Base-by-base conservation (phyloP, 768 basidiomycete species). In the Mycena crocata region DNA sequence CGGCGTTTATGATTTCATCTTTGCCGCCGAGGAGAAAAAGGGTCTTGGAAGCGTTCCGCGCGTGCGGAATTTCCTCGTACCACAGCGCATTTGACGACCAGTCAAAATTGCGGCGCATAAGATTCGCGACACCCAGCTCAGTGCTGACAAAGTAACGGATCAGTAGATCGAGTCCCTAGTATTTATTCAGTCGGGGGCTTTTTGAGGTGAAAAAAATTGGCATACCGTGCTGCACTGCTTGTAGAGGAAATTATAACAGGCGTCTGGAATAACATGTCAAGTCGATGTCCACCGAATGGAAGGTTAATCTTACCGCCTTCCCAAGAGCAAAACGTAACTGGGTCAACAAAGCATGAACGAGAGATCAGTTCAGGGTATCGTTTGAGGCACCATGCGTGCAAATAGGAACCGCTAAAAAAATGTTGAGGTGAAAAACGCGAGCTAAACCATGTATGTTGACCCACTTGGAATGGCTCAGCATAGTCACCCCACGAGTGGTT, bases 241-340 rank as follows among this genome's bases (percentile, higher is more conserved):
- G 76, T 96, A 97, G 57, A 96, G 82, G 79, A 97, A 97, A 74
- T 95, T 95, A 80, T 92, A 93, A 76, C 95, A 96, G 30, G 96
- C 89, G 77, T 95, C 94, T 92, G 71, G 24, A 30, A 48, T 58
- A 60, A n/a, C n/a, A n/a, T 30, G 35, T 44, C 62, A 34, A 55
- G 62, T 48, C 45, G 35, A 51, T 15, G 56, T 21, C 15, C 23
- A 45, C 0, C 26, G 56, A 34, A 49, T 30, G 21, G 24, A 62
- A n/a, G 15, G 34, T 13, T 37, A 44, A n/a, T 24, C 87, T 64
- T 71, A 92, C 93, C 92, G 65, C 95, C 95, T 86, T 98, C 96
- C 95, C 95, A 98, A 8, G 92, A 89, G 77, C 94, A 96, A 77
- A 96, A 94, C 0, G 91, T 88, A 31, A 93, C 91, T 12, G 96